Conservation (phyloP, 345 rosid species). For the Eutrema japonicum region DNA sequence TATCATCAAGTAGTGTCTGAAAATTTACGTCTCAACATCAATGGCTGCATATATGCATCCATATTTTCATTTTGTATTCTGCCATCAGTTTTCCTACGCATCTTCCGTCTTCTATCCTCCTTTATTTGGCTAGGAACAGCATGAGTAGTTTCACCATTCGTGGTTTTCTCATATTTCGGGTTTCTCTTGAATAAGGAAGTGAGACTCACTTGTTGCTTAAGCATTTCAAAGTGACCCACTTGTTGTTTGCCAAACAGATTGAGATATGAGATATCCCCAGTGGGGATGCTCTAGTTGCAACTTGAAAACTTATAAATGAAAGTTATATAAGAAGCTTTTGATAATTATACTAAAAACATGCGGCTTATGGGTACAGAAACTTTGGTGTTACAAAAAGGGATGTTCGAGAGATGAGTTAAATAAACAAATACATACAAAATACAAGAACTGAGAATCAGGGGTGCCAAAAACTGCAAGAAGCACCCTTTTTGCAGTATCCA, state of each 20-base stretch:
- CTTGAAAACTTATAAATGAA: background rate
- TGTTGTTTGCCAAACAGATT: constrained; percentile 67
- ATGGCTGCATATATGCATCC: constrained; percentile 72
- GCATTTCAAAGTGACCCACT: constrained; percentile 85
- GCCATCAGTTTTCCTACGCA: constrained; percentile 53
- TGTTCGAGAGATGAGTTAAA: constrained; percentile 25
- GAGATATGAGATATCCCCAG: too few relatives aligned
- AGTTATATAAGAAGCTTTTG: background rate
- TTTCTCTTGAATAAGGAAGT: constrained; percentile 60
- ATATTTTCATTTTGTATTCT: constrained; percentile 47
- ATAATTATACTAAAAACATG: background rate
- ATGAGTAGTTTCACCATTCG: constrained; percentile 43
- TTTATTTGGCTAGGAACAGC: constrained; percentile 45
- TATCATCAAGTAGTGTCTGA: constrained; percentile 67
- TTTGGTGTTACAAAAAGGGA: constrained; percentile 35
- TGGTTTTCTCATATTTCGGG: constrained; percentile 42
- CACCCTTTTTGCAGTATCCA: constrained; percentile 80
- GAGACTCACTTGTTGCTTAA: constrained; percentile 62
- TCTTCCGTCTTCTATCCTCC: constrained; percentile 53
- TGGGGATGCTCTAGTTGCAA: too few relatives aligned
- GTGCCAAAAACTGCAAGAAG: constrained; percentile 79
- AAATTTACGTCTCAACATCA: constrained; percentile 70
- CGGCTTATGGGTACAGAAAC: constrained; percentile 14
- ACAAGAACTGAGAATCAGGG: constrained; percentile 47
- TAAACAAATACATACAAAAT: constrained; percentile 30